These are phyloP conservation scores for Fusarium sp. DNA, from an alignment of 2,329 filamentous ascomycete species.

Conservation along the genomic window DNA sequence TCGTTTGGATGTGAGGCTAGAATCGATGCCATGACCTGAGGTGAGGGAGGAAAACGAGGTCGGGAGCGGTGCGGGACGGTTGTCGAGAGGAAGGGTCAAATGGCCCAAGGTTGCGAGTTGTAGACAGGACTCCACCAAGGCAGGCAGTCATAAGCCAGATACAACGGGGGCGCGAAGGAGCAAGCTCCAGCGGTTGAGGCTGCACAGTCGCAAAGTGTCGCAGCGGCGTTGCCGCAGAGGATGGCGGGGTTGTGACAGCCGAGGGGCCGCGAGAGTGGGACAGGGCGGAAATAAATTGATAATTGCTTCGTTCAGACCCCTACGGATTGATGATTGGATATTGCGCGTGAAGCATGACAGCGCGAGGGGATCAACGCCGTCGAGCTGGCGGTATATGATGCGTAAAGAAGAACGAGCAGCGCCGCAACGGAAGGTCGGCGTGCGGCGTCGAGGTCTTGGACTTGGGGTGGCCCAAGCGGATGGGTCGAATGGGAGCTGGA, in stretches of 20 bases:
- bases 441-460: slow-evolving; percentile 6
- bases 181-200: slow-evolving; percentile 13
- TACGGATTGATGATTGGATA: slow-evolving; percentile 32
- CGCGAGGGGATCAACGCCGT: slow-evolving; percentile 11
- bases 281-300: slow-evolving; percentile 32
- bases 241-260: slow-evolving; percentile 38
- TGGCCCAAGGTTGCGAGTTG: background rate
- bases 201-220: slow-evolving; percentile 25
- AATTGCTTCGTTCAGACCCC: slow-evolving; percentile 36
- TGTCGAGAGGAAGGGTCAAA: background rate
- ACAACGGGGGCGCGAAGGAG: slow-evolving; percentile 12
- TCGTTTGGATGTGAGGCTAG: slow-evolving; percentile 38
- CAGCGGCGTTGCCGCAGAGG: slow-evolving; percentile 16
- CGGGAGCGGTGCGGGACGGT: background rate
- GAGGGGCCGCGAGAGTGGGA: slow-evolving; percentile 35
- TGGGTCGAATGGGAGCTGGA: slow-evolving; percentile 19
- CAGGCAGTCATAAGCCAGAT: slow-evolving; percentile 21
- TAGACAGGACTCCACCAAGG: slow-evolving; percentile 14
- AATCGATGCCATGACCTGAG: slow-evolving; percentile 43
- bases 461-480: slow-evolving; percentile 24
- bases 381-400: slow-evolving; percentile 1
- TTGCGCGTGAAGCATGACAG: slow-evolving; percentile 38
- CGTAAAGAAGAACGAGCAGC: background rate
- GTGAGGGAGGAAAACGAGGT: slow-evolving; percentile 2
- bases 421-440: slow-evolving; percentile 18